Conservation (phyloP, 495 filamentous ascomycete species). For the Neurospora sp. region DNA sequence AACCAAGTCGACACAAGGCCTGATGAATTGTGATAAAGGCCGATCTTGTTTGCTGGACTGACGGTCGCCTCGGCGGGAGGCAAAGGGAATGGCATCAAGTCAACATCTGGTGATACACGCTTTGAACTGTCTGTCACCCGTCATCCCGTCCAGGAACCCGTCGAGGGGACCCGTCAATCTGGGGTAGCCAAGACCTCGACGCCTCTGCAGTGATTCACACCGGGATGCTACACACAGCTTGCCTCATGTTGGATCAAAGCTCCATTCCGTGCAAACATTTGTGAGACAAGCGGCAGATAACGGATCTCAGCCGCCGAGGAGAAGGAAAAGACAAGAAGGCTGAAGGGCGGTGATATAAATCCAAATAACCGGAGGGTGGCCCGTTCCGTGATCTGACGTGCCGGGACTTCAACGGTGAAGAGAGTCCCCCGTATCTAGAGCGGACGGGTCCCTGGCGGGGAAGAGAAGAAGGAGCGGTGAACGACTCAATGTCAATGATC, state of each 20-base stretch:
- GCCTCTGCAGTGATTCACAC: neutral
- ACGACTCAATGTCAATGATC: neutral
- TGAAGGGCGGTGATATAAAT: neutral
- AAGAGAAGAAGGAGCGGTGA: neutral
- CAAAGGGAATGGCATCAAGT: neutral
- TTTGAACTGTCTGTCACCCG: neutral
- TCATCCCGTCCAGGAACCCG: neutral
- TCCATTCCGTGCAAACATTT: neutral
- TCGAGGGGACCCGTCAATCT: neutral
- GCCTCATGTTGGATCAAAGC: neutral
- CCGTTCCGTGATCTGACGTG: neutral
- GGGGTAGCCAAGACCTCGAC: neutral
- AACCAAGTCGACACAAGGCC: slow-evolving; percentile 11
- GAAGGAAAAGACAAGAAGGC: neutral
- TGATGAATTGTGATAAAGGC: neutral
- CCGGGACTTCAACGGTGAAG: neutral
- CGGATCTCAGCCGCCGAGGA: neutral
- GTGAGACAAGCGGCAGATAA: neutral
- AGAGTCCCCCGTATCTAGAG: neutral
- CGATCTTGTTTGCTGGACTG: neutral
- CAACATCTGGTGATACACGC: neutral
- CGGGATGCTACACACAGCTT: neutral
- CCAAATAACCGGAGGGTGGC: neutral
- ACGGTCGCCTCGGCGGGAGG: neutral
- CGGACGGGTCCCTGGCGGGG: neutral